A percentile compares a stretch with the other conserved stretches of the same genome.
These are phyloP conservation scores for Spirogloea muscicola DNA, from an alignment of 139 green algal species.

Conservation along the genomic window DNA sequence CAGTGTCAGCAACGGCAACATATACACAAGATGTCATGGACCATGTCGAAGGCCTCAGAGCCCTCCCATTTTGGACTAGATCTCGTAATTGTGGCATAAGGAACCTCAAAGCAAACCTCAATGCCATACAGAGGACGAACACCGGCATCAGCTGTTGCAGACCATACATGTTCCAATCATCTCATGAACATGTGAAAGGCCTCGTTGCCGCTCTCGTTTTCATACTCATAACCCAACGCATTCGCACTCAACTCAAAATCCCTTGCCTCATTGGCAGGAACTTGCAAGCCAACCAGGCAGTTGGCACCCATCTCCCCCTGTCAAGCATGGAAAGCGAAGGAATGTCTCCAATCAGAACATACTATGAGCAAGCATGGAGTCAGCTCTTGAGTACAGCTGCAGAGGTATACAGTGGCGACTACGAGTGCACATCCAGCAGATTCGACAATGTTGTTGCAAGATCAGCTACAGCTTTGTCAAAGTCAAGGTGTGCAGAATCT, in stretches of 20 bases:
- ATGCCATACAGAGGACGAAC: neutral
- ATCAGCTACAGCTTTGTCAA: neutral
- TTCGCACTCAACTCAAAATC: conserved; percentile 22
- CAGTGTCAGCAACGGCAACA: no score
- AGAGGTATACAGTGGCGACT: neutral
- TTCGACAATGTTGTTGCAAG: neutral
- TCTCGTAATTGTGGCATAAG: neutral
- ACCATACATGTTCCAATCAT: no score
- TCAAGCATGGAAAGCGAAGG: neutral
- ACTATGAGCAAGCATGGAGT: neutral
- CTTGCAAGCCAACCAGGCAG: conserved; percentile 44
- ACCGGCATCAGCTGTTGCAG: no score
- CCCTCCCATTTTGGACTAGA: neutral
- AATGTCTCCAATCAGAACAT: conserved; percentile 1
- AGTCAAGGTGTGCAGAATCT: neutral
- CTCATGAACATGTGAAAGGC: conserved; percentile 43
- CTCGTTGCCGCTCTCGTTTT: conserved; percentile 38
- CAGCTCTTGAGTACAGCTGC: neutral
- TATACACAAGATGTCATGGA: no score
- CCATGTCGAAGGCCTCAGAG: no score
- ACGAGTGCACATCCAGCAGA: neutral
- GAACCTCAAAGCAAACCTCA: neutral
- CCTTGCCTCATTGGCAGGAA: conserved; percentile 26
- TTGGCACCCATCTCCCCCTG: conserved; percentile 34
- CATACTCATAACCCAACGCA: conserved; percentile 30